Percentiles rank a stretch among this genome's conserved stretches.
These are phyloP conservation scores for Leccinum truebloodii DNA, from an alignment of 768 basidiomycete genomes.

Conservation along the genomic window DNA sequence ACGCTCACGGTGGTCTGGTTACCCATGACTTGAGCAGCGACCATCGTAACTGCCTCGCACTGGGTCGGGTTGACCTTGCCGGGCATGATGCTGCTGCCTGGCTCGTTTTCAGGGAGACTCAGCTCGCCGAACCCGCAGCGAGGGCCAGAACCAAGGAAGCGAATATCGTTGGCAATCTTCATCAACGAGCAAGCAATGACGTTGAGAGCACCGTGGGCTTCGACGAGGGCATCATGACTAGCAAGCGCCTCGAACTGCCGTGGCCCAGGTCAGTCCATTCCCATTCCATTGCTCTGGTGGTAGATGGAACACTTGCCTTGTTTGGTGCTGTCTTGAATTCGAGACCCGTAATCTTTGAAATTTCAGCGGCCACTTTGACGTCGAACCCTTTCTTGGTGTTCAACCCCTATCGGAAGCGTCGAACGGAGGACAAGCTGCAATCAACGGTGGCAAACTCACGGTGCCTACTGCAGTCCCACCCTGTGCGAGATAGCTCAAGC, in stretches of 20 bases:
- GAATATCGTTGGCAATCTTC: constrained; percentile 99
- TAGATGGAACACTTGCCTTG: constrained; percentile 59
- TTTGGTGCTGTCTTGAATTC: constrained; percentile 97
- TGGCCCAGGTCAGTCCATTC: constrained; percentile 7
- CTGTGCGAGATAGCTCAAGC: constrained; percentile 88
- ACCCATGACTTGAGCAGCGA: constrained; percentile 97
- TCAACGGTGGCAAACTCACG: constrained; percentile 45
- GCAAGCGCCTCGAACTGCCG: constrained; percentile 94
- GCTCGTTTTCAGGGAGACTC: constrained; percentile 95
- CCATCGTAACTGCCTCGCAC: constrained; percentile 98
- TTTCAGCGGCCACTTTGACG: constrained; percentile 88
- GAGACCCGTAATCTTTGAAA: constrained; percentile 87
- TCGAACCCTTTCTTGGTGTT: constrained; percentile 98
- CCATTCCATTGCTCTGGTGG: neutral
- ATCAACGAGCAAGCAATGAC: constrained; percentile 95
- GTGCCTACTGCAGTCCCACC: constrained; percentile 99
- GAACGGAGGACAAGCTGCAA: constrained; percentile 5
- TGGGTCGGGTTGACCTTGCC: constrained; percentile 99
- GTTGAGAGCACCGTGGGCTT: constrained; percentile 96
- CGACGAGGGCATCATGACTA: constrained; percentile 96
- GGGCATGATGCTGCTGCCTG: constrained; percentile 99
- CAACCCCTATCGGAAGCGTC: constrained; percentile 61
- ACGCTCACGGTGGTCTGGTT: constrained; percentile 93
- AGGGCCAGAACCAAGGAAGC: constrained; percentile 96
- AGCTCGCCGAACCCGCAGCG: constrained; percentile 97